Base-by-base conservation (phyloP, 768 basidiomycete genomes). In the Calocybe gangraenosa region DNA sequence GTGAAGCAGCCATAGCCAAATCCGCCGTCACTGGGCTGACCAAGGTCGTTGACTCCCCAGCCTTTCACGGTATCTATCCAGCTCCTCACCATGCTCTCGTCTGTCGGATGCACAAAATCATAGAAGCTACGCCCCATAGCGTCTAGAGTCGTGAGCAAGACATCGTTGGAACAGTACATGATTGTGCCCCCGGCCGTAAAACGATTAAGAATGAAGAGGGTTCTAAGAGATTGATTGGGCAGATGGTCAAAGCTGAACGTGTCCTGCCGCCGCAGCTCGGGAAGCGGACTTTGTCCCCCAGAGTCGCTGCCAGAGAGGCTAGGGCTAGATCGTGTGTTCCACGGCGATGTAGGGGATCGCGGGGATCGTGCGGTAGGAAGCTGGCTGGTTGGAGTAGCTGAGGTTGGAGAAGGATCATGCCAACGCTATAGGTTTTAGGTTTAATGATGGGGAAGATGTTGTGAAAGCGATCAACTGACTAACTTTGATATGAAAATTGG, bases 41-140 rank as follows among this genome's bases (percentile, higher is more conserved):
- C 88, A 2, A 79, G 76, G 61, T 90, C 88, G 50, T 90, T 90
- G 39, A 90, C 86, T 14, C 87, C 87, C 83, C 87, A 89, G 2
- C 79, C 76, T 59, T 91, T 91, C 55, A 89, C 78, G 40, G 78
- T 76, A 49, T 81, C 81, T 41, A 91, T 81, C 85, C 86, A 89
- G 42, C 70, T 75, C 19, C 79, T 75, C 18, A 91, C 86, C 40
- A 75, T 70, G 9, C 63, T 65, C 63, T 88, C 87, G 53, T 86
- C 84, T 51, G 74, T 69, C 57, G 63, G 66, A 14, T 72, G 59
- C 9, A 91, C 84, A 56, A 87, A 90, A 54, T 91, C 88, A 56
- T 79, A 90, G 65, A 91, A 87, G 49, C 72, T 74, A 17, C 84
- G 74, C 18, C 75, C 77, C 60, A 84, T 76, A 15, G 78, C 78